Base-by-base conservation (phyloP, 2,329 filamentous ascomycete genomes). In the Aureobasidium sp. region DNA sequence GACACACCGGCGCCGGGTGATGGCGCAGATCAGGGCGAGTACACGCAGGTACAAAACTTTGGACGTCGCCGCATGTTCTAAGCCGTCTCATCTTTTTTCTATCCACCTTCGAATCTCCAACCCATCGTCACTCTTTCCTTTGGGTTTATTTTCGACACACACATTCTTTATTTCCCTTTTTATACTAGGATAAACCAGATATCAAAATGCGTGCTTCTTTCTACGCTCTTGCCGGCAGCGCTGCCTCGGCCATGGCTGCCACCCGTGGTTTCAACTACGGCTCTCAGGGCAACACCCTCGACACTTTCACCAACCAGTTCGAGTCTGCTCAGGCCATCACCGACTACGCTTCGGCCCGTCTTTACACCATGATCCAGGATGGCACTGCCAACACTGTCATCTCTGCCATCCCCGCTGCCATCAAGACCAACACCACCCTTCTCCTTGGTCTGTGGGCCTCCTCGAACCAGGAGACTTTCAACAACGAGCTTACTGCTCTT, bases 371-470 rank as follows among this genome's bases (percentile, higher is more conserved):
- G 81, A 79, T 88, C 55, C 88, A 91, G 81, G 82, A 75, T 30
- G 86, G 84, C 66, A 86, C 87, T 8, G 74, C 81, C 66, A 86
- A 81, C 75, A 79, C 80, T 32, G 81, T 85, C 68, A 91, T 88
- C 70, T 79, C 82, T 21, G 71, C 88, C 66, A 90, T 96, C 65
- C 88, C 87, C 47, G 91, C 91, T 45, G 91, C 91, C 69, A 91
- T 96, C 74, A 83, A 81, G 68, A 89, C 90, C 69, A 83, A 90
- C 68, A 95, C 90, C 2, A 81, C 82, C 47, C 82, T 97, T 30
- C 82, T 97, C 11, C 84, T 96, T 10, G 91, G 91, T 67, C 78
- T 97, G 58, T 96, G 91, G 91, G 84, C 85, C 13, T 93, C 90
- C 0, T 88, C 41, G 34, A 87, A 86, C 55, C 77, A 83, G 59